Base-by-base conservation (phyloP, 306 rosid species). In the Trifolium subterraneum region DNA sequence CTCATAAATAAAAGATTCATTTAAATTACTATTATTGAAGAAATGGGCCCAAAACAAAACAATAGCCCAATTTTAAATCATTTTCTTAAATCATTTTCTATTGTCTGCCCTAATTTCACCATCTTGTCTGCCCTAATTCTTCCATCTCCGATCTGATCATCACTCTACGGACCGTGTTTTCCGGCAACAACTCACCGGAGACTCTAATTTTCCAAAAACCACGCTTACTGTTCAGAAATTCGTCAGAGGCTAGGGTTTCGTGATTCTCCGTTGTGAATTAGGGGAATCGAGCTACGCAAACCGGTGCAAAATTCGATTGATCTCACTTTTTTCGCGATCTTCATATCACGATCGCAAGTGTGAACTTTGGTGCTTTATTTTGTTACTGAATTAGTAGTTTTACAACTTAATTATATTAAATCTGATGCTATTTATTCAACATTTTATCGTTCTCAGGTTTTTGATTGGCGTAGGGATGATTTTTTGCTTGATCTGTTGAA, bases 401-500 rank as follows among this genome's bases (percentile, higher is more conserved):
- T 14, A 27, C 36, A 19, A 38, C 50, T 58, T 58, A 54, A 51
- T 79, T 48, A 27, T 64, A 36, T 51, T 15, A 41, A 22, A 36
- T 61, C 70, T 63, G 54, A 80, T 50, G n/a, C 39, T 23, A 5
- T 62, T 73, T 58, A 19, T 65, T 86, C 63, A 18, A 39, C 39
- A 29, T 77, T 72, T 74, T 77, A 35, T 74, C 15, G 31, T 73
- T 78, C 73, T 72, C 90, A 87, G 92, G 90, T 78, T 63, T 61
- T 75, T 35, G 77, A 71, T 67, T 72, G 6, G 48, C 12, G 27
- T 61, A 61, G 60, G 73, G 74, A 80, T 83, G 86, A 39, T 23
- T 52, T 64, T 59, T 76, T 20, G 77, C 69, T 25, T 15, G 62
- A 80, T 48, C 38, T 76, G 56, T 68, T 84, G 84, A 84, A 76